Conservation (phyloP, 768 basidiomycete species). For the Vishniacozyma victoriae region DNA sequence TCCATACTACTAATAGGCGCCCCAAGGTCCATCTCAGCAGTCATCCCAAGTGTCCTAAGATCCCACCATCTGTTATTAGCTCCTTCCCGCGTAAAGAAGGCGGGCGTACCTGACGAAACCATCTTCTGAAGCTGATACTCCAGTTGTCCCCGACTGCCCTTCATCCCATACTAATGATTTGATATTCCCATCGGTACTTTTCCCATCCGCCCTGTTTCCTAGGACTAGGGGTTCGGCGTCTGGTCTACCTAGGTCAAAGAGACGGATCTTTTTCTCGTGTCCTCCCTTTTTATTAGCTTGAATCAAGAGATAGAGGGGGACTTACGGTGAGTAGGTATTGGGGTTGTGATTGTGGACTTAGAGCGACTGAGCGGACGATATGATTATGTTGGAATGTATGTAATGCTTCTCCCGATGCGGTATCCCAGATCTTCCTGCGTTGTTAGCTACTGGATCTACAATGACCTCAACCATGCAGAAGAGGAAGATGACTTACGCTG, state of each 20-base stretch:
- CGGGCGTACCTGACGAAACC: constrained; percentile 70
- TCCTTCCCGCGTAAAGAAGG: background rate
- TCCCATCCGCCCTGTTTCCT: constrained; percentile 52
- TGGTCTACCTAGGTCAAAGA: constrained; percentile 81
- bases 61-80: constrained; percentile 87
- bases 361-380: constrained; percentile 90
- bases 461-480: background rate
- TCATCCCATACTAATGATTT: constrained; percentile 87
- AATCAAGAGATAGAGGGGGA: background rate
- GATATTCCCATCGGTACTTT: constrained; percentile 80
- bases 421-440: constrained; percentile 89
- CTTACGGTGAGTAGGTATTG: constrained; percentile 46
- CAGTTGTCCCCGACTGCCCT: constrained; percentile 66
- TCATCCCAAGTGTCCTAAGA: constrained; percentile 66
- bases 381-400: constrained; percentile 98
- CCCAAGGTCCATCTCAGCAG: constrained; percentile 65
- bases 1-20: constrained; percentile 92
- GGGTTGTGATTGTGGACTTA: constrained; percentile 56
- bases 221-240: constrained; percentile 84
- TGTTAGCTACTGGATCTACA: constrained; percentile 3
- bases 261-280: constrained; percentile 93
- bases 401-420: constrained; percentile 74
- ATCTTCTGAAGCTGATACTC: constrained; percentile 85
- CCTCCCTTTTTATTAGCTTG: constrained; percentile 57
- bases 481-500: constrained; percentile 63